phyloP scores from a whole-genome alignment of 768 basidiomycete genomes.

The Mycena maculata region DNA sequence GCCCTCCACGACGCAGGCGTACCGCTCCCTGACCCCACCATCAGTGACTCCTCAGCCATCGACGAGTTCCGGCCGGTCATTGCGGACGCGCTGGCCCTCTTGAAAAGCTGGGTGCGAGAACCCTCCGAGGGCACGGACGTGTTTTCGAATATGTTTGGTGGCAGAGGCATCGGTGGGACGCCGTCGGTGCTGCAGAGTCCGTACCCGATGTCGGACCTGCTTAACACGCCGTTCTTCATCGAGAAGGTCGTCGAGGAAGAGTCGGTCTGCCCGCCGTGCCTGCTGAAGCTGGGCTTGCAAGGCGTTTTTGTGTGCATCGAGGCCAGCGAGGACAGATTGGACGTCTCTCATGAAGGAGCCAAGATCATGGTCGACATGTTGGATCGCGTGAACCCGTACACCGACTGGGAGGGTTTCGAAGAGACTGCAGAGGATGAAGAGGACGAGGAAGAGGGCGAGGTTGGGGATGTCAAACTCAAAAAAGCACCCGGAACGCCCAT shows the following conservation, averaged over 20 bases:
- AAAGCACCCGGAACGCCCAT: constrained; percentile 1
- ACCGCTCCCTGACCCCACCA: background rate
- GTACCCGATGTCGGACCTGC: constrained; percentile 13
- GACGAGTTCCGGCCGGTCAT: constrained; percentile 5
- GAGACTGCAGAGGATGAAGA: background rate
- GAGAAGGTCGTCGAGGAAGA: constrained; percentile 6
- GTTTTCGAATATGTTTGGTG: constrained; percentile 12
- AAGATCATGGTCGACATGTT: background rate
- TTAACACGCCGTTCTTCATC: constrained; percentile 25
- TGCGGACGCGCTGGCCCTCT: background rate
- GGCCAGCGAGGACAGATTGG: constrained; percentile 11
- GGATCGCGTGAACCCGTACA: constrained; percentile 15
- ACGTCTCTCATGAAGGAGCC: background rate
- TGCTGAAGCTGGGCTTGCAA: constrained; percentile 7
- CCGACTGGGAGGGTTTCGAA: constrained; percentile 18
- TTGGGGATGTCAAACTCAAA: background rate
- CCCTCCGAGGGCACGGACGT: background rate
- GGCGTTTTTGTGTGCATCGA: constrained; percentile 1
- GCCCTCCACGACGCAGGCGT: constrained; percentile 13
- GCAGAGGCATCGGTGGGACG: background rate
- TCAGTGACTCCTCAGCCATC: background rate
- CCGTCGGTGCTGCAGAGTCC: constrained; percentile 12
- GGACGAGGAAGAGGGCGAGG: background rate
- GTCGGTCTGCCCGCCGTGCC: background rate
- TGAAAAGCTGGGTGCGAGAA: constrained; percentile 16